These are phyloP conservation scores for Aspergillus sclerotioniger DNA, from an alignment of 495 filamentous ascomycete genomes.

Conservation along the genomic window DNA sequence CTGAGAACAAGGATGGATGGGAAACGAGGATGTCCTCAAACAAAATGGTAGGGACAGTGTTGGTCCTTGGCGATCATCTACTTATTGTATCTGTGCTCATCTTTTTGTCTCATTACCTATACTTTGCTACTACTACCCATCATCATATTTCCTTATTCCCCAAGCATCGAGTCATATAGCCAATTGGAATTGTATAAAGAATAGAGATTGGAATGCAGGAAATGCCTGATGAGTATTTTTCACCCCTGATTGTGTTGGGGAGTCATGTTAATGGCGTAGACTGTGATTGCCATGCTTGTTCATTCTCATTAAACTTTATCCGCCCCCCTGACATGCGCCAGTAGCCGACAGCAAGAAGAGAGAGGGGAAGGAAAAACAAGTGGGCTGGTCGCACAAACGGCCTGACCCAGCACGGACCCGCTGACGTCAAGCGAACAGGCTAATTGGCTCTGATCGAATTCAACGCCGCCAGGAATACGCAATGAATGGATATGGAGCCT, in stretches of 20 bases:
- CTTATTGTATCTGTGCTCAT: neutral
- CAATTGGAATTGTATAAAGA: neutral
- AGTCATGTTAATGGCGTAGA: neutral
- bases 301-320: neutral
- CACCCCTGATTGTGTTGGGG: neutral
- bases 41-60: neutral
- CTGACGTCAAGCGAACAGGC: slow-evolving; percentile 8
- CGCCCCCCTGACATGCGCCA: neutral
- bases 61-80: neutral
- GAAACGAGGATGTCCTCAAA: neutral
- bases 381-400: neutral
- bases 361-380: neutral
- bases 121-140: neutral
- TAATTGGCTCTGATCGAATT: slow-evolving; percentile 5
- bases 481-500: neutral
- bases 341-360: neutral
- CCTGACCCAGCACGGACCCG: slow-evolving; percentile 6
- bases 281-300: neutral
- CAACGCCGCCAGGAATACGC: neutral
- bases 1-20: neutral
- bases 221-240: neutral
- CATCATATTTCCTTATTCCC: neutral
- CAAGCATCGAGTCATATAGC: neutral
- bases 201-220: neutral
- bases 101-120: neutral